Evolutionary conservation across 2,329 filamentous ascomycete species (phyloP).

Genomic region (Fusarium phyllophilum): DNA sequence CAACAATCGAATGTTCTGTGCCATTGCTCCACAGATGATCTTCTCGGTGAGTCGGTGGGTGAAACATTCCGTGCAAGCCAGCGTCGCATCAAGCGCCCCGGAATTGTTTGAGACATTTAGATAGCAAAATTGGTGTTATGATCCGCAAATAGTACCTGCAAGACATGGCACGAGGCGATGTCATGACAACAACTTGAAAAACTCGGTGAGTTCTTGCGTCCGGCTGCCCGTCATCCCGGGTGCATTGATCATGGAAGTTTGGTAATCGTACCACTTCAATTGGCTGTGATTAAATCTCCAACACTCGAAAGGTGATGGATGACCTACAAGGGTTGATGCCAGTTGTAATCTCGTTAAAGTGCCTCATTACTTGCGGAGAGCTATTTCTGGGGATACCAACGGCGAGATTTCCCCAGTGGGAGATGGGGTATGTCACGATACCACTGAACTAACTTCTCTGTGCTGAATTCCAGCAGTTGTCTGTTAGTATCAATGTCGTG

Average conservation of each 20-base stretch:
- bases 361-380: neutral
- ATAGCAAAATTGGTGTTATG: neutral
- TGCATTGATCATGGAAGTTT: conserved; percentile 1
- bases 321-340: neutral
- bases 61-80: neutral
- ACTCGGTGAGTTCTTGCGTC: neutral
- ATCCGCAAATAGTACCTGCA: neutral
- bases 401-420: neutral
- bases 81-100: neutral
- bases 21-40: neutral
- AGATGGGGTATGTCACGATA: neutral
- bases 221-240: neutral
- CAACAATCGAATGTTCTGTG: neutral
- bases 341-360: neutral
- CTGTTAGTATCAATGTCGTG: neutral
- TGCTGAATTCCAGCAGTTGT: rapidly evolving
- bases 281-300: neutral
- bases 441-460: neutral
- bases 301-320: neutral
- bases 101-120: neutral
- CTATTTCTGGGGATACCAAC: neutral
- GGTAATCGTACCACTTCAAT: conserved; percentile 30
- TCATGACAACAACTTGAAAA: neutral
- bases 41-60: neutral
- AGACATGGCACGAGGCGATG: neutral